Conservation (phyloP, 139 green algal genomes). For the Chlamydomonas sp. region DNA sequence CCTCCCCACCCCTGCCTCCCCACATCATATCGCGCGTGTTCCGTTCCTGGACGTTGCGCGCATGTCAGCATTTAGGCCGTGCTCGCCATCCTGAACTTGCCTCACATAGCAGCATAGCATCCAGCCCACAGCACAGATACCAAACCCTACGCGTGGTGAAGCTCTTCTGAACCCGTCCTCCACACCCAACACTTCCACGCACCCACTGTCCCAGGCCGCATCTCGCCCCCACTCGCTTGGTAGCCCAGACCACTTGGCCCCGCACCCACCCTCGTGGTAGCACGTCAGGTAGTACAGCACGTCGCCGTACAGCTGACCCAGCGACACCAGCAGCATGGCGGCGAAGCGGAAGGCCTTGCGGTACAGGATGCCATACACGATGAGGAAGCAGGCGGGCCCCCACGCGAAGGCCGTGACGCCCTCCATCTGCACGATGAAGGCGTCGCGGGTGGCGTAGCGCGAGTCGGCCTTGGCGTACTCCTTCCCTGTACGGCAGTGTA, state of each 20-base stretch:
- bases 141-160: not conserved
- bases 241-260: too few species aligned
- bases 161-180: too few species aligned
- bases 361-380: conserved; percentile 64
- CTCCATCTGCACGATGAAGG: conserved; percentile 90
- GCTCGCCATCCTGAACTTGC: too few species aligned
- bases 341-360: conserved; percentile 70
- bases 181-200: too few species aligned
- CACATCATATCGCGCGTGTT: too few species aligned
- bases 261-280: conserved; percentile 68
- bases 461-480: conserved; percentile 93
- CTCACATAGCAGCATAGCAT: too few species aligned
- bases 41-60: too few species aligned
- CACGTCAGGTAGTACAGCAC: conserved; percentile 91
- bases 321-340: conserved; percentile 75
- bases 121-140: not conserved
- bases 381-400: conserved; percentile 79
- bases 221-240: too few species aligned
- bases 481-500: conserved; percentile 74
- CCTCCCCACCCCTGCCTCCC: too few species aligned
- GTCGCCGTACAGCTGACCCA: conserved; percentile 92
- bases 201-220: too few species aligned
- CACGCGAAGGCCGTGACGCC: conserved; percentile 84
- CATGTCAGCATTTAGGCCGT: too few species aligned
- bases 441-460: conserved; percentile 85